These are phyloP conservation scores for Sergeia podlipaevii DNA, from an alignment of 208 protist genomes.

Conservation along the genomic window DNA sequence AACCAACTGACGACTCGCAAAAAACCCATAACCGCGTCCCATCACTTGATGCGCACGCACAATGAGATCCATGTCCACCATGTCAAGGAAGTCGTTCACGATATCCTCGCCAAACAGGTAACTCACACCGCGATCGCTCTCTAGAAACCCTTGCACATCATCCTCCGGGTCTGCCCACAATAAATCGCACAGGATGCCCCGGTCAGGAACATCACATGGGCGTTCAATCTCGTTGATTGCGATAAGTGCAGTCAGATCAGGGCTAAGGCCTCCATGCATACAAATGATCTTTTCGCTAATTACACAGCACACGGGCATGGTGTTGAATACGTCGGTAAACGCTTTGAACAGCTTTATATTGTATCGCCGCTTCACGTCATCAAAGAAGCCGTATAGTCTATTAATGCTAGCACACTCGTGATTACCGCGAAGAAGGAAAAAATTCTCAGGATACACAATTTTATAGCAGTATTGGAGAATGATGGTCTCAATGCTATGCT, in stretches of 20 bases:
- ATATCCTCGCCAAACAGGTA: conserved; percentile 98
- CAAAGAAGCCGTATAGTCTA: conserved; percentile 99
- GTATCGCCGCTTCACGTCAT: conserved; percentile 95
- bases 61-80: conserved; percentile 99
- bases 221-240: conserved; percentile 94
- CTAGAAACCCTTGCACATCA: conserved; percentile 93
- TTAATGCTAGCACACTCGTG: conserved; percentile 99
- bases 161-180: conserved; percentile 97
- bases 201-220: conserved; percentile 98
- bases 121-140: conserved; percentile 99
- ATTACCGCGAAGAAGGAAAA: conserved; percentile 99
- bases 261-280: conserved; percentile 98
- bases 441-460: conserved; percentile 96
- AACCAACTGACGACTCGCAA: conserved; percentile 98
- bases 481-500: conserved; percentile 94
- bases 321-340: conserved; percentile 99
- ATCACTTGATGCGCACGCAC: conserved; percentile 99
- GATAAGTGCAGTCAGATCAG: conserved; percentile 93
- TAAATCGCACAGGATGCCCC: conserved; percentile 98
- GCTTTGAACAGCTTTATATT: conserved; percentile 98
- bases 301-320: conserved; percentile 98
- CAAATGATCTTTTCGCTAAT: conserved; percentile 99
- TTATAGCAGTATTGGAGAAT: conserved; percentile 94
- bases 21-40: conserved; percentile 98
- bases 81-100: conserved; percentile 97